These are phyloP conservation scores for Pythium graminicola DNA, from an alignment of 352 stramenopile species.

Conservation along the genomic window DNA sequence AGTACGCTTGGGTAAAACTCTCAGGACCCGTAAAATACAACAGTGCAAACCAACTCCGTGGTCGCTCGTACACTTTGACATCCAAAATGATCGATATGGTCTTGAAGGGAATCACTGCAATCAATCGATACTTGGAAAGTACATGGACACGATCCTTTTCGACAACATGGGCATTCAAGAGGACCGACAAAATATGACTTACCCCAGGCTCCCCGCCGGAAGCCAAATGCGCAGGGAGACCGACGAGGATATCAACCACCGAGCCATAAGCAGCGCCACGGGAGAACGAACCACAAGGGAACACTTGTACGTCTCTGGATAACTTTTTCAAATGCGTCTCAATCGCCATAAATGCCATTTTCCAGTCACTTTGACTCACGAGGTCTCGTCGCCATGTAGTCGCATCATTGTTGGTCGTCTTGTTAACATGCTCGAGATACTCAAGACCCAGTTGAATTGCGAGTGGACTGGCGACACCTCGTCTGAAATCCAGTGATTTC, in stretches of 20 bases:
- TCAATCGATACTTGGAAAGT: constrained; percentile 33
- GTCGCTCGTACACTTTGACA: constrained; percentile 53
- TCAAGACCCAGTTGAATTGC: constrained; percentile 12
- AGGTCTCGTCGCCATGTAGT: constrained; percentile 26
- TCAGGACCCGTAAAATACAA: constrained; percentile 74
- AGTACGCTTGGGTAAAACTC: constrained; percentile 41
- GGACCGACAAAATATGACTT: constrained; percentile 31
- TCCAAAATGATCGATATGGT: constrained; percentile 47
- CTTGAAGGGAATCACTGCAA: constrained; percentile 63
- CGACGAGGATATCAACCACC: constrained; percentile 63
- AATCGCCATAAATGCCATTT: constrained; percentile 57
- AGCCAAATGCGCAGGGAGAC: constrained; percentile 14
- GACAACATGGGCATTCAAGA: constrained; percentile 37
- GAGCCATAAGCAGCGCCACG: constrained; percentile 63
- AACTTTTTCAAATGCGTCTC: constrained; percentile 54
- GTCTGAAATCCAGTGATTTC: background rate
- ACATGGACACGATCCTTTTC: constrained; percentile 19
- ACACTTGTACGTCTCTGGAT: constrained; percentile 44
- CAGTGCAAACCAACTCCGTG: constrained; percentile 60
- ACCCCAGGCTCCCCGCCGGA: constrained; percentile 6
- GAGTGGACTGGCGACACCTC: background rate
- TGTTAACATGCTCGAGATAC: constrained; percentile 8
- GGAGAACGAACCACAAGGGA: constrained; percentile 64
- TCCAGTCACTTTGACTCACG: constrained; percentile 53
- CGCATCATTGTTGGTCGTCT: background rate